These are phyloP conservation scores for Mycena citricolor DNA, from an alignment of 1,284 basidiomycete species.

Conservation along the genomic window DNA sequence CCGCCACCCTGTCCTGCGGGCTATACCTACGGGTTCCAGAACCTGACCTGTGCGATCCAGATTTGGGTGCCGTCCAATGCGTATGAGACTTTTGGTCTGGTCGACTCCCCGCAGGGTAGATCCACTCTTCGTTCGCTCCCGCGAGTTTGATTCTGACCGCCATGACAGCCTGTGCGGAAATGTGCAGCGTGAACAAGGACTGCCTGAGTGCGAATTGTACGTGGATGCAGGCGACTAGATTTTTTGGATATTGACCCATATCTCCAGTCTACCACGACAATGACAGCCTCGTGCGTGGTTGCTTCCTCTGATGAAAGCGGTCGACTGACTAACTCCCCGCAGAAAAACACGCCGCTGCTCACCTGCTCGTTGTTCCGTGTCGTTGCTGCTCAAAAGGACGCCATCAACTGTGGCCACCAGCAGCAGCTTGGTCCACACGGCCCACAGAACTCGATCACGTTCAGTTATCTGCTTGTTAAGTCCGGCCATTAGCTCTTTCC, in stretches of 20 bases:
- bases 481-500: too few species aligned
- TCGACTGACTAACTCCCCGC: background rate
- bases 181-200: slow-evolving; percentile 2
- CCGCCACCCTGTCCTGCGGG: background rate
- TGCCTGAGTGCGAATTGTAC: slow-evolving; percentile 14
- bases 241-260: too few species aligned
- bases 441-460: slow-evolving; percentile 1
- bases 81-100: slow-evolving; percentile 14
- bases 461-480: slow-evolving; percentile 10
- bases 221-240: too few species aligned
- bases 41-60: slow-evolving; percentile 12
- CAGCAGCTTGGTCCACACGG: slow-evolving; percentile 9
- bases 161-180: slow-evolving; percentile 12
- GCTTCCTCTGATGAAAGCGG: background rate
- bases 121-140: background rate
- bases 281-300: background rate
- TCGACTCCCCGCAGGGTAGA: slow-evolving; percentile 5
- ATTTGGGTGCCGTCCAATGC: background rate
- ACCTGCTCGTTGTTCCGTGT: slow-evolving; percentile 19
- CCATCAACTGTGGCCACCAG: slow-evolving; percentile 15
- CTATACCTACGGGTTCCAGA: slow-evolving; percentile 1
- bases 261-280: slow-evolving; percentile 16
- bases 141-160: background rate
- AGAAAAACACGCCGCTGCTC: slow-evolving; percentile 2
- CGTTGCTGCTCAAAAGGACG: background rate